A percentile compares a stretch with the other conserved stretches of the same genome.
Evolutionary conservation across 2,329 filamentous ascomycete genomes (phyloP).

Genomic region (Penicillium sp.): DNA sequence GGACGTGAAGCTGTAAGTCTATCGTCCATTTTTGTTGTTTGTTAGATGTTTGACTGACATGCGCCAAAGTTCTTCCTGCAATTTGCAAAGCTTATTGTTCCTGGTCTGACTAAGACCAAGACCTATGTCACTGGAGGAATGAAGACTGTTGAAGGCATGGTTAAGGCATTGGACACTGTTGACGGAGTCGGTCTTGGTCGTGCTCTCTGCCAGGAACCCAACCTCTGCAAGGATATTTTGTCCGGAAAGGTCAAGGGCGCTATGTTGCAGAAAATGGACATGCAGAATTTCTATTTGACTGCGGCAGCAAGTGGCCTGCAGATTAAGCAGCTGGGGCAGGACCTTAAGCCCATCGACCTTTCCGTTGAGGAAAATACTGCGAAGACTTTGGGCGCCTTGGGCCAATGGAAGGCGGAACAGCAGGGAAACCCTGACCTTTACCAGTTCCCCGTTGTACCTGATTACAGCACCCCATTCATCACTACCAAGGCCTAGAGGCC

Average conservation of each 20-base stretch:
- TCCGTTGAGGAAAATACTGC: conserved; percentile 48
- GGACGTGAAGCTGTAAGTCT: conserved; percentile 50
- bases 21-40: not conserved
- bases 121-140: conserved; percentile 10
- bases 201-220: conserved; percentile 54
- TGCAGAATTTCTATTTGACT: conserved; percentile 54
- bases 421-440: not conserved
- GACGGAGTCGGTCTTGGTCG: conserved; percentile 52
- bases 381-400: not conserved
- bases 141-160: conserved; percentile 10
- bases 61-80: conserved; percentile 55
- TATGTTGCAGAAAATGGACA: conserved; percentile 50
- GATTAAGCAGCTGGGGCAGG: conserved; percentile 55
- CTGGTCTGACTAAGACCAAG: conserved; percentile 50
- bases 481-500: not conserved
- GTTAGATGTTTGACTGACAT: not conserved
- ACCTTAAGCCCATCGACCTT: conserved; percentile 56
- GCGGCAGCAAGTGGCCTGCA: conserved; percentile 52
- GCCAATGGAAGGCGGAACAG: not conserved
- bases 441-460: not conserved
- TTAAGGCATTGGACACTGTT: conserved; percentile 9
- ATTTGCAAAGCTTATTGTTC: conserved; percentile 57
- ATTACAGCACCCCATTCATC: not conserved
- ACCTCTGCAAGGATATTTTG: conserved; percentile 30
- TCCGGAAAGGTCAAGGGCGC: conserved; percentile 47